Evolutionary conservation across 148 eudicot genomes (phyloP), one percentile per base, ranked within the genome.

Genomic region (Silene conica): DNA sequence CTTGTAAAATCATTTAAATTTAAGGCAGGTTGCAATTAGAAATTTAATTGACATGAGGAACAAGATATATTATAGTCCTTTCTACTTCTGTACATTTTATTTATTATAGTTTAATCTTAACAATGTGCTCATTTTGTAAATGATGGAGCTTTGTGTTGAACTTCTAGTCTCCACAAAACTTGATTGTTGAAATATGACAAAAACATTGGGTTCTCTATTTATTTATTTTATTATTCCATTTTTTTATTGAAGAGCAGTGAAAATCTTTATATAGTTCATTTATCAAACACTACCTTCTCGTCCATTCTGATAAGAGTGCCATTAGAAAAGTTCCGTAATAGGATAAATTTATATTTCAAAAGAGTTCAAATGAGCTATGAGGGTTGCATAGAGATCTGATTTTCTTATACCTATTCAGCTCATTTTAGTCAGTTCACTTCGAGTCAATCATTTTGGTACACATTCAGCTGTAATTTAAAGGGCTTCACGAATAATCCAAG

Each of bases 181-280:
- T 63, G 67, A 2, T 63, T 55, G 7, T 14, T 59, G 21, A 19
- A 59, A 6, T 63, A 63, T 63, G 67, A 14, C 5, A 63, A 62
- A 62, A 50, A 62, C 12, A 15, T n/a, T 23, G 1, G 67, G 64
- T 60, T 2, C 64, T 1, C n/a, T 3, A 55, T 2, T 15, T 55
- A 21, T 6, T 6, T 23, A 21, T 60, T 38, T 34, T 34, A 34
- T 34, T 34, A 34, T 34, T 34, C 6, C 41, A 38, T 5, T 38
- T 38, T 38, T 38, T 38, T 38, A 38, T 2, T 63, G 31, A 63
- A 63, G 5, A 63, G 2, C 66, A 21, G 63, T 8, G 25, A 13
- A 64, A 28, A 64, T 64, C 5, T 64, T 64, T 34, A 14, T 64
- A 63, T 23, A 63, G 38, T 63, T 25, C 10, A 63, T 60, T 60